A percentile compares a stretch with the other conserved stretches of the same genome.
Evolutionary conservation across 2,329 filamentous ascomycete species (phyloP).

Genomic region (Penicillium oxalicum): DNA sequence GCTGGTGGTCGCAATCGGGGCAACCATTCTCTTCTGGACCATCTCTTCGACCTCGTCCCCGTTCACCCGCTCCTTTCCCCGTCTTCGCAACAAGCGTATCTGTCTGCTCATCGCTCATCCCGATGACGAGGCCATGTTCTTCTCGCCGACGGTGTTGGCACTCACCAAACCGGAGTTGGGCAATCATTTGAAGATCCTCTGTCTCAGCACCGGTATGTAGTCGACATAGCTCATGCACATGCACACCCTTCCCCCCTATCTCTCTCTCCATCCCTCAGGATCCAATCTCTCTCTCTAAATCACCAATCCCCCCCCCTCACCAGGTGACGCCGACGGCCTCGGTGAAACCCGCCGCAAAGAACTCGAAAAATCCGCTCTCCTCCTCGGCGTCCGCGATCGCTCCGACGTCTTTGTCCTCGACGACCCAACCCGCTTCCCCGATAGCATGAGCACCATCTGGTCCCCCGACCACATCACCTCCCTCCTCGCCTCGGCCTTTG

Average conservation of each 20-base stretch:
- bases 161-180: conserved; percentile 71
- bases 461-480: conserved; percentile 62
- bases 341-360: conserved; percentile 78
- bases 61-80: conserved; percentile 46
- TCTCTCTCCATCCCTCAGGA: background rate
- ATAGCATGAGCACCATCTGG: conserved; percentile 82
- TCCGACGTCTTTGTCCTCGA: conserved; percentile 85
- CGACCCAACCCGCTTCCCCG: conserved; percentile 68
- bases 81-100: conserved; percentile 74
- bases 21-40: conserved; percentile 41
- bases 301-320: conserved; percentile 2
- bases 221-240: too few species aligned
- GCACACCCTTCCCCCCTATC: too few species aligned
- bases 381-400: conserved; percentile 66
- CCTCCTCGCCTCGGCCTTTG: conserved; percentile 68
- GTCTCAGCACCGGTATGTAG: conserved; percentile 69
- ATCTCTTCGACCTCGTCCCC: conserved; percentile 38
- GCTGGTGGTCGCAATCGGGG: conserved; percentile 32
- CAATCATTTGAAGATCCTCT: conserved; percentile 92
- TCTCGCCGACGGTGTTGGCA: conserved; percentile 80
- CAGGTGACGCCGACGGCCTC: conserved; percentile 78
- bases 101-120: conserved; percentile 92
- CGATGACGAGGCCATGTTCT: conserved; percentile 99
- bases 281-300: too few species aligned
- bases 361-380: conserved; percentile 69